Evolutionary conservation across 345 rosid genomes (phyloP).

Genomic region (Gynandropsis gynandra): DNA sequence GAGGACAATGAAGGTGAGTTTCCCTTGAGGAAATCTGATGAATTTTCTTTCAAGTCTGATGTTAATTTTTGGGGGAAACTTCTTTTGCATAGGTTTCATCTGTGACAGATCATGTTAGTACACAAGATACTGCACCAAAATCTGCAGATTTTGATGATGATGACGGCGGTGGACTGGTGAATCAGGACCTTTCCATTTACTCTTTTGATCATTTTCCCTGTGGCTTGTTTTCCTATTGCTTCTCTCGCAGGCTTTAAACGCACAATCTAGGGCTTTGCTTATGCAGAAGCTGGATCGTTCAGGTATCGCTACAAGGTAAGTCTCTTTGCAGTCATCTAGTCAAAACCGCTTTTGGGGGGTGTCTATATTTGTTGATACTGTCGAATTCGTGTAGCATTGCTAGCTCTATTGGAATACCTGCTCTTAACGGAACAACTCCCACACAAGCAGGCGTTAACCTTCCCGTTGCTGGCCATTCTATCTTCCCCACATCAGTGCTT

Average conservation of each 20-base stretch:
- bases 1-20: constrained; percentile 69
- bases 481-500: constrained; percentile 44
- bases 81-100: constrained; percentile 69
- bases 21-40: background rate
- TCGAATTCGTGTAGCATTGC: constrained; percentile 41
- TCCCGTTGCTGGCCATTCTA: constrained; percentile 43
- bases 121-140: constrained; percentile 66
- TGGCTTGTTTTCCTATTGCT: background rate
- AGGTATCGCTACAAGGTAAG: constrained; percentile 68
- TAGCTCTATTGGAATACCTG: constrained; percentile 60
- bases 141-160: constrained; percentile 95
- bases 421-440: constrained; percentile 49
- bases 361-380: constrained; percentile 30
- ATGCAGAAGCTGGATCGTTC: constrained; percentile 93
- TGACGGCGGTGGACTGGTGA: constrained; percentile 93
- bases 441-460: constrained; percentile 43
- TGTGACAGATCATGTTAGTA: constrained; percentile 76
- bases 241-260: constrained; percentile 63
- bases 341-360: constrained; percentile 7
- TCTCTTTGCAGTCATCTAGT: constrained; percentile 14
- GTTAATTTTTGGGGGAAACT: background rate
- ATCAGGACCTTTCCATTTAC: constrained; percentile 18
- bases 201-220: background rate
- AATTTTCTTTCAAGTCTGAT: background rate
- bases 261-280: constrained; percentile 78